A percentile compares a stretch with the other conserved stretches of the same genome.
Conservation (phyloP, 768 basidiomycete genomes). For the Mycena rosella region DNA sequence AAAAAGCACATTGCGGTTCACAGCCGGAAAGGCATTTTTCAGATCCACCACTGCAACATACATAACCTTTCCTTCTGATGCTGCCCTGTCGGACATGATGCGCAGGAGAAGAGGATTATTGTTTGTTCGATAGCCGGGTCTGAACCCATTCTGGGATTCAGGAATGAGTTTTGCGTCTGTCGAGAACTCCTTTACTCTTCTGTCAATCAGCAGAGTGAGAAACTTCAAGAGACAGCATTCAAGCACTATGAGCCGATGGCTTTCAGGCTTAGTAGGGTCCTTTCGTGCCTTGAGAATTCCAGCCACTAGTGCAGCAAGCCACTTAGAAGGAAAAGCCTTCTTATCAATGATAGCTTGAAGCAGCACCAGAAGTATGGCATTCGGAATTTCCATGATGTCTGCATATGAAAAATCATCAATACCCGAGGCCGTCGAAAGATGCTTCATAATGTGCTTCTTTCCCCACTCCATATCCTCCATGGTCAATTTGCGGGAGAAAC, state of each 20-base stretch:
- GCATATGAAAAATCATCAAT: neutral
- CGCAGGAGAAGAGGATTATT: conserved; percentile 46
- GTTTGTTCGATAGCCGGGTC: conserved; percentile 42
- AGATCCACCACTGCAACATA: conserved; percentile 6
- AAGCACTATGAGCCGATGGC: conserved; percentile 36
- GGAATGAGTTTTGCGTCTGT: conserved; percentile 39
- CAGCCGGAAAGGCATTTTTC: conserved; percentile 2
- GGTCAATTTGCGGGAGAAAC: conserved; percentile 2
- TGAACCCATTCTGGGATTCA: conserved; percentile 48
- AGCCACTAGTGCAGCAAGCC: conserved; percentile 6
- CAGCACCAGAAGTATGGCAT: neutral
- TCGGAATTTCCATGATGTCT: neutral
- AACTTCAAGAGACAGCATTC: conserved; percentile 41
- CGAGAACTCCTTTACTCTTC: conserved; percentile 33
- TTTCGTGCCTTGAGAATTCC: conserved; percentile 37
- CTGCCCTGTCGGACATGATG: conserved; percentile 40
- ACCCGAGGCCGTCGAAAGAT: neutral
- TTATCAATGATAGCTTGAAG: neutral
- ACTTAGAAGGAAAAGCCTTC: neutral
- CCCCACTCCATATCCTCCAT: neutral
- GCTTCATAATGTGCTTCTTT: neutral
- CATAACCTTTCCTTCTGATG: conserved; percentile 22
- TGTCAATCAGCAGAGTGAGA: conserved; percentile 40
- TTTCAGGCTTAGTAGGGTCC: conserved; percentile 26
- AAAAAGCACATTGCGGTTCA: neutral